A percentile compares a stretch with the other conserved stretches of the same genome.
These are phyloP conservation scores for Pythium utonaiense DNA, from an alignment of 352 stramenopile genomes.

Conservation along the genomic window DNA sequence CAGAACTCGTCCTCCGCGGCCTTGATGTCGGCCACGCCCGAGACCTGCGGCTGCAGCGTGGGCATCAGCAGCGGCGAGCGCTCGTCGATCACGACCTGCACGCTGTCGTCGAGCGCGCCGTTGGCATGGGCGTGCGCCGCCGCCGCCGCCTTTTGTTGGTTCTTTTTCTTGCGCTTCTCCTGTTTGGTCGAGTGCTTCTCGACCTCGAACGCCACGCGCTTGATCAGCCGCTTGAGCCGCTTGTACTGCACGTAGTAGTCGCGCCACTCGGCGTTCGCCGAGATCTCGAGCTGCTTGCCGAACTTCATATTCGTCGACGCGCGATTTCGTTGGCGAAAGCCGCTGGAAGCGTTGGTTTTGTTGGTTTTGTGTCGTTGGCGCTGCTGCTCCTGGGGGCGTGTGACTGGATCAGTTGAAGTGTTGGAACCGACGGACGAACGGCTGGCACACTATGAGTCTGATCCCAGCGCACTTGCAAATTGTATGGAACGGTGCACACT, in stretches of 20 bases:
- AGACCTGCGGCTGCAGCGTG: conserved; percentile 39
- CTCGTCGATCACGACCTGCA: conserved; percentile 50
- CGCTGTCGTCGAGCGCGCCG: conserved; percentile 30
- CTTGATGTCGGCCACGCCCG: conserved; percentile 47
- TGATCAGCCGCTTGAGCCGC: conserved; percentile 89
- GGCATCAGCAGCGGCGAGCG: conserved; percentile 65
- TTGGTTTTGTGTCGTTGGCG: no score
- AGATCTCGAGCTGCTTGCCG: conserved; percentile 91
- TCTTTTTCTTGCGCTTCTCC: conserved; percentile 54
- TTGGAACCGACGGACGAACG: not conserved
- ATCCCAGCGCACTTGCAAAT: not conserved
- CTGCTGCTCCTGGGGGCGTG: no score
- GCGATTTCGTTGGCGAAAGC: not conserved
- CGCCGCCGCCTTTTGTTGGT: conserved; percentile 13
- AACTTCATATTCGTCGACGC: conserved; percentile 77
- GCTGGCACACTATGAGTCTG: not conserved
- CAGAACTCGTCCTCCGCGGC: conserved; percentile 83
- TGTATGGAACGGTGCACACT: not conserved
- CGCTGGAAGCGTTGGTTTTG: not conserved
- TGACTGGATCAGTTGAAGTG: not conserved
- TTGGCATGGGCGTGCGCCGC: conserved; percentile 14
- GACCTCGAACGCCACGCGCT: conserved; percentile 86
- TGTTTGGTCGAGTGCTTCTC: conserved; percentile 78
- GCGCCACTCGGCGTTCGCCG: conserved; percentile 84
- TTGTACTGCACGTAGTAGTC: conserved; percentile 92